These are phyloP conservation scores for Quercus lobata DNA, from an alignment of 331 rosid species.

Conservation along the genomic window DNA sequence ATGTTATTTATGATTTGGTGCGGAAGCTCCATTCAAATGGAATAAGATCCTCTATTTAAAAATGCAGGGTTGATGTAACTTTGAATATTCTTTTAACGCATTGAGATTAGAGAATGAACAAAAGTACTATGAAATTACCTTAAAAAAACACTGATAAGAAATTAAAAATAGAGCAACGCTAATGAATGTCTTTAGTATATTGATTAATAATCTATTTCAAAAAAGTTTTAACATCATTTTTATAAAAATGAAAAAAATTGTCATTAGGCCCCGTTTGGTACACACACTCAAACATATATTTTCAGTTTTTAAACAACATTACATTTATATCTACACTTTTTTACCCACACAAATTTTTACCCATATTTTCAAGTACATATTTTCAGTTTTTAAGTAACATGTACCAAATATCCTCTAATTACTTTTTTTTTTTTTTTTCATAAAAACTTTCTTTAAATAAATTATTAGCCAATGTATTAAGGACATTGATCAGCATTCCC, in stretches of 20 bases:
- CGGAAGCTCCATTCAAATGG: too few relatives aligned
- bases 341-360: accelerated
- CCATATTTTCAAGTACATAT: accelerated
- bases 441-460: too few relatives aligned
- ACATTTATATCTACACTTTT: accelerated
- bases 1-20: too few relatives aligned
- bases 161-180: accelerated
- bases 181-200: accelerated
- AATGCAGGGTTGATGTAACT: too few relatives aligned
- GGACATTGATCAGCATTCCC: accelerated
- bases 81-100: too few relatives aligned
- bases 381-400: too few relatives aligned
- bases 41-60: too few relatives aligned
- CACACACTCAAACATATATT: accelerated
- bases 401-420: too few relatives aligned
- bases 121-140: too few relatives aligned
- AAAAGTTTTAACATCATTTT: accelerated
- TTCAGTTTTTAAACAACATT: accelerated
- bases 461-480: accelerated
- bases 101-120: too few relatives aligned
- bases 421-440: too few relatives aligned
- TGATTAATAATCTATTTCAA: accelerated
- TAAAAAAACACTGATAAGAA: too few relatives aligned
- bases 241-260: accelerated
- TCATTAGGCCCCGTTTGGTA: accelerated